Base-by-base conservation (phyloP, 768 basidiomycete genomes). In the Daedaleopsis nitida region DNA sequence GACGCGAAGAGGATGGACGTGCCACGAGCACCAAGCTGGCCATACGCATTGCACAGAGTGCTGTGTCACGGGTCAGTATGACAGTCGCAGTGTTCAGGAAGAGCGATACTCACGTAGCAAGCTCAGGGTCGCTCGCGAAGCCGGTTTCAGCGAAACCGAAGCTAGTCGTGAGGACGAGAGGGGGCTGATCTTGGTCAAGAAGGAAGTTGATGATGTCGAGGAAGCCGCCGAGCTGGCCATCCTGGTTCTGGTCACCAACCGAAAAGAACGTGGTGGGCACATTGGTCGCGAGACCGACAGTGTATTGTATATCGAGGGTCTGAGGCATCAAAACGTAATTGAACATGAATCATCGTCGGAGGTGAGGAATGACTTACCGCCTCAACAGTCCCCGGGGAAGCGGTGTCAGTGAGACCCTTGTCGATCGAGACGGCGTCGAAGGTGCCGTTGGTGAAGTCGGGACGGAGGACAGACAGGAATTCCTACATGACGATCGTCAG, bases 311-410 rank as follows among this genome's bases (percentile, higher is more conserved):
- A 37, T 71, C 68, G 10, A 69, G 52, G 43, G 61, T 66, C 67
- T 68, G 49, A 19, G 23, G 11, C 11, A 37, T 54, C 13, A 43
- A 12, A 12, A 10, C 27, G 27, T 32, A 3, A 32, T 3, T 32
- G 5, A 5, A 37, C 9, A n/a, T 21, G 16, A 6, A 5, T 8
- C 6, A 7, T 9, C 21, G 23, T 6, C 13, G 14, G 16, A 8
- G n/a, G 11, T n/a, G n/a, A 47, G 37, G 24, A 32, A 17, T 8
- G 21, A 63, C 54, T 86, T 58, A 86, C 80, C 5, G 88, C 88
- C 69, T 92, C 90, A 5, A 58, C 62, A 1, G 88, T 87, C 27
- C 88, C 84, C 19, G 74, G 67, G 13, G 82, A 81, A 2, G 73
- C 62, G 19, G 49, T 75, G 67, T 88, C 84, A 63, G 78, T 78